Evolutionary conservation across 306 rosid genomes (phyloP).

Genomic region (Corylus heterophylla): DNA sequence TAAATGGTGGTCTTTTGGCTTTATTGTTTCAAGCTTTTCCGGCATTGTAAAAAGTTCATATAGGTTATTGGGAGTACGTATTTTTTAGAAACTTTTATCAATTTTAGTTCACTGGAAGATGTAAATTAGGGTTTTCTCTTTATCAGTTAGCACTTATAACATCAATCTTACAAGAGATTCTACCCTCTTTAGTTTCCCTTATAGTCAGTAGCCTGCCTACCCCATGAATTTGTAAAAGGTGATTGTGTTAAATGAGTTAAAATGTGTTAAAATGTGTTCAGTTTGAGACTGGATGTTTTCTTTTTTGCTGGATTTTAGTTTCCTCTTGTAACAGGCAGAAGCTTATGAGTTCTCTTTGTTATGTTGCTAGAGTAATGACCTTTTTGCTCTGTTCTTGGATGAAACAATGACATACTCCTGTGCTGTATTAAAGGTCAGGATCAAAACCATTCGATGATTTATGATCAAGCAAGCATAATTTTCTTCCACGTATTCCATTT

Average conservation of each 20-base stretch:
- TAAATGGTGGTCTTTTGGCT: not conserved
- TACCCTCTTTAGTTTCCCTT: not conserved
- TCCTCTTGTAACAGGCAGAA: not conserved
- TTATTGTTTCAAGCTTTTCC: not conserved
- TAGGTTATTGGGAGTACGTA: not conserved
- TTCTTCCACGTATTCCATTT: slow-evolving; percentile 11
- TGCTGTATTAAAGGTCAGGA: slow-evolving; percentile 79
- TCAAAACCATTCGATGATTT: slow-evolving; percentile 1
- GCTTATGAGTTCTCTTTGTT: slow-evolving; percentile 13
- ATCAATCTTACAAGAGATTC: not conserved
- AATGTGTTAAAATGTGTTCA: too few species aligned
- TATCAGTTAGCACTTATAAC: not conserved
- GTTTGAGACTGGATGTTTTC: not conserved
- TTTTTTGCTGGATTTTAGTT: not conserved
- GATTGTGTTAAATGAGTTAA: not conserved
- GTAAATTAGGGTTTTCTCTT: not conserved
- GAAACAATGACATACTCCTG: slow-evolving; percentile 90
- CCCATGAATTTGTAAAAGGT: not conserved
- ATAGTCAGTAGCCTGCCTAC: not conserved
- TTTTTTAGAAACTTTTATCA: not conserved
- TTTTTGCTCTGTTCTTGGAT: slow-evolving; percentile 83
- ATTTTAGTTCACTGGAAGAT: not conserved
- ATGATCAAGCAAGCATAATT: not conserved
- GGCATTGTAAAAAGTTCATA: not conserved
- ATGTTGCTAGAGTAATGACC: slow-evolving; percentile 77